Base-by-base conservation (phyloP, 768 basidiomycete species). In the Termitomyces sp. region DNA sequence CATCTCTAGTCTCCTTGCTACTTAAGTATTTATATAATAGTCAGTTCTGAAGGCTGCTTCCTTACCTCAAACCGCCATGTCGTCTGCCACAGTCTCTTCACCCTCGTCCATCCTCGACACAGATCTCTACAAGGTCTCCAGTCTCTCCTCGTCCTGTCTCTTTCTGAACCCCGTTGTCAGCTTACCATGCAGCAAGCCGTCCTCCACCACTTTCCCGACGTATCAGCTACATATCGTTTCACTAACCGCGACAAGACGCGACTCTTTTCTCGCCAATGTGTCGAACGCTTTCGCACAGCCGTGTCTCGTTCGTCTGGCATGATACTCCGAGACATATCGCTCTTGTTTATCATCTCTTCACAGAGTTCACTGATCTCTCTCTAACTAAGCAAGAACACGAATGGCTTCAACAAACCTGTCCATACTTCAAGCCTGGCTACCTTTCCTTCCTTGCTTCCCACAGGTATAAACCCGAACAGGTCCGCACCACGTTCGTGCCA, bases 141-240 rank as follows among this genome's bases (percentile, higher is more conserved):
- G 30, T 23, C 49, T 32, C 48, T 7, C 35, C 26, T 28, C 14
- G n/a, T 20, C 53, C 41, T n/a, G 1, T 9, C 30, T 18, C 55
- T 48, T 60, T 44, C 57, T 61, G 35, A 60, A 38, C 60, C 13
- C 36, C 40, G 33, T 57, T 49, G 61, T 14, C 58, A 96, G 93
- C 78, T 97, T 50, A 91, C 94, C 0, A 98, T 97, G 96, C 96
- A 98, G 75, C 91, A 95, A 73, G 94, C 93, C 0, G 86, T 98
- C 26, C 66, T 87, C 58, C 79, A 82, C 23, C 85, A 88, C 61
- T 95, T 94, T 67, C 88, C 88, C n/a, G 74, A 84, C 47, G 80
- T 83, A 1, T 68, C 77, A n/a, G 86, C 85, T 6, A 82, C 81
- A 2, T 93, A 95, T 71, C 81, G 81, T 41, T 95, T 96, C 72